These are phyloP conservation scores for Aspergillus ochraceus DNA, from an alignment of 2,329 filamentous ascomycete genomes.

Conservation along the genomic window DNA sequence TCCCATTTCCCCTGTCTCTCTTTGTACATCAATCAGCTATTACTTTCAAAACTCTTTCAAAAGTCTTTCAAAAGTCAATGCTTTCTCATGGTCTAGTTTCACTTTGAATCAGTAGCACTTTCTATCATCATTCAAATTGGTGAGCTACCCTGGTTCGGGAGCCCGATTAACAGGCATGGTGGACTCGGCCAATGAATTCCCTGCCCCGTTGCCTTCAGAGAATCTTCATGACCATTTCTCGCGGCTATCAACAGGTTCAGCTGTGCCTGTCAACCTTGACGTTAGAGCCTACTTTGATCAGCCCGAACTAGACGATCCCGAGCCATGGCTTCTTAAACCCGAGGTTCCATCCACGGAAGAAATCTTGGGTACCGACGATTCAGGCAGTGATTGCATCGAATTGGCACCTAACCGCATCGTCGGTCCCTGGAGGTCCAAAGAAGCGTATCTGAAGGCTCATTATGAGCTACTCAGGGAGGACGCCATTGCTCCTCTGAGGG, in stretches of 20 bases:
- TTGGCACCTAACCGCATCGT: slow-evolving; percentile 56
- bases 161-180: neutral
- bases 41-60: no score
- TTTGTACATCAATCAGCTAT: no score
- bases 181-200: neutral
- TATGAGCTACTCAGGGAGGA: slow-evolving; percentile 78
- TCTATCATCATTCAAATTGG: neutral
- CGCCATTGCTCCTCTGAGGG: slow-evolving; percentile 66
- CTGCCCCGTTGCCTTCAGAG: neutral
- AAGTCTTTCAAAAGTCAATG: no score
- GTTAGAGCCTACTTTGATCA: slow-evolving; percentile 31
- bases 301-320: slow-evolving; percentile 10
- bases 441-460: slow-evolving; percentile 69
- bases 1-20: no score
- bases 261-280: slow-evolving; percentile 25
- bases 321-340: slow-evolving; percentile 37
- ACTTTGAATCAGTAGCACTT: neutral
- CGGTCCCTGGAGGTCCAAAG: slow-evolving; percentile 59
- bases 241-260: neutral
- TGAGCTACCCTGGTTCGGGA: no score
- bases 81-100: neutral
- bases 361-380: slow-evolving; percentile 29
- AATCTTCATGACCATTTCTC: neutral
- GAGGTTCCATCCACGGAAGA: slow-evolving; percentile 44
- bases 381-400: slow-evolving; percentile 29